Conservation (phyloP, 306 rosid species). For the Rosa chinensis region DNA sequence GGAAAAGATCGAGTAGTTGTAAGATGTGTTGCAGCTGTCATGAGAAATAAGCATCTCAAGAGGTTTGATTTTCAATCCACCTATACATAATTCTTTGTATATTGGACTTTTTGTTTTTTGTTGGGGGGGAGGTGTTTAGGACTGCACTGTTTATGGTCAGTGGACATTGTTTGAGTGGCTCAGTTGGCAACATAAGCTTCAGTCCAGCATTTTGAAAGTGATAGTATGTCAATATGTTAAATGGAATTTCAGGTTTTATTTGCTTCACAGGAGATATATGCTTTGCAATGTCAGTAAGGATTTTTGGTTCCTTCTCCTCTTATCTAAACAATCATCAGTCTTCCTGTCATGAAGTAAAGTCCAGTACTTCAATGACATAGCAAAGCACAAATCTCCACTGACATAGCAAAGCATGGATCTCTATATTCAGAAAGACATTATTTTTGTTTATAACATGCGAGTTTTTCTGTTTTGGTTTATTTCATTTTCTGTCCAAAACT, state of each 20-base stretch:
- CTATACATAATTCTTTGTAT: no score
- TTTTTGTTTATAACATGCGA: background rate
- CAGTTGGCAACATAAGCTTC: no score
- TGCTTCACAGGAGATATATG: background rate
- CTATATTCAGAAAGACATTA: background rate
- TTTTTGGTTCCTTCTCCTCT: background rate
- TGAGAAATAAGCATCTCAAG: no score
- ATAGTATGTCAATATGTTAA: no score
- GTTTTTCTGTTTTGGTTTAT: background rate
- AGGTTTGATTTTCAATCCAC: no score
- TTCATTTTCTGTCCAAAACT: conserved; percentile 4
- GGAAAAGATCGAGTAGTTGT: conserved; percentile 84
- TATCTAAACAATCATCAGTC: background rate
- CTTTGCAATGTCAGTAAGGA: background rate
- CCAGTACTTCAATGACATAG: background rate
- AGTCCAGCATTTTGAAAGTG: no score
- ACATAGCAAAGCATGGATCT: background rate
- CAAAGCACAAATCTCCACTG: background rate
- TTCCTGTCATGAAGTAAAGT: background rate
- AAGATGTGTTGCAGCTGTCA: conserved; percentile 52
- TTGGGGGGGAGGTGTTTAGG: no score
- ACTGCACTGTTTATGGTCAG: no score
- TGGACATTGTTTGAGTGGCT: no score
- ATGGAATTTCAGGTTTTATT: no score
- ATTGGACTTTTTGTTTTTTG: no score